Evolutionary conservation across 805 yeast genomes (phyloP).

Genomic region (Cyberlindnera mrakii): DNA sequence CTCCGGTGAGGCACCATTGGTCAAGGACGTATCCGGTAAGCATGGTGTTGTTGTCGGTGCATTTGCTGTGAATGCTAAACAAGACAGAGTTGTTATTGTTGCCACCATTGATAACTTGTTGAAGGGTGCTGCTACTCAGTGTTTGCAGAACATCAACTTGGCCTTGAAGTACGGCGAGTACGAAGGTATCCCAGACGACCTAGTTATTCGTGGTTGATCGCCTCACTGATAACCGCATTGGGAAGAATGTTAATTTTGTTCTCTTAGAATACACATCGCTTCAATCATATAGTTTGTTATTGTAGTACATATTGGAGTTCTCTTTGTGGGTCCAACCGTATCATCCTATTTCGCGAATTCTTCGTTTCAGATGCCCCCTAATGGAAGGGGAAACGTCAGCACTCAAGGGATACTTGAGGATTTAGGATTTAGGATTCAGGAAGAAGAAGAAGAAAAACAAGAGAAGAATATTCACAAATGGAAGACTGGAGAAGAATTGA

Average conservation of each 20-base stretch:
- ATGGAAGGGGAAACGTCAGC: constrained; percentile 21
- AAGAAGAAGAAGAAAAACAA: too few relatives aligned
- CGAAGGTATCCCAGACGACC: constrained; percentile 84
- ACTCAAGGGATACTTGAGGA: too few relatives aligned
- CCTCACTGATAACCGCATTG: background rate
- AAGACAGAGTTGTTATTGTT: constrained; percentile 86
- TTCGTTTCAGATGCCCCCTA: background rate
- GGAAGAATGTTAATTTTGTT: background rate
- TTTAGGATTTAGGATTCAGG: background rate
- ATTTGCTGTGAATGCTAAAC: constrained; percentile 83
- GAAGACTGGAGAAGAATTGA: constrained; percentile 93
- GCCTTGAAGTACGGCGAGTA: constrained; percentile 88
- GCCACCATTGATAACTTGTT: constrained; percentile 94
- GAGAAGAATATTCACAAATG: constrained; percentile 26
- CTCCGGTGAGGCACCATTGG: constrained; percentile 90
- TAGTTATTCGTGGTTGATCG: constrained; percentile 29
- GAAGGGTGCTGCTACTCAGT: constrained; percentile 98
- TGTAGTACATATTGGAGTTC: too few relatives aligned
- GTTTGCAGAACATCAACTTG: constrained; percentile 91
- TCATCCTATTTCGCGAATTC: background rate
- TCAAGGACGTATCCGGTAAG: constrained; percentile 84
- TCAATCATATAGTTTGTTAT: too few relatives aligned
- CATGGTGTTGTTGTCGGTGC: constrained; percentile 96
- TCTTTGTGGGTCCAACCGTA: too few relatives aligned
- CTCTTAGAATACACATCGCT: too few relatives aligned